Evolutionary conservation across 2,329 filamentous ascomycete species (phyloP).

Genomic region (Scedosporium minutisporum): DNA sequence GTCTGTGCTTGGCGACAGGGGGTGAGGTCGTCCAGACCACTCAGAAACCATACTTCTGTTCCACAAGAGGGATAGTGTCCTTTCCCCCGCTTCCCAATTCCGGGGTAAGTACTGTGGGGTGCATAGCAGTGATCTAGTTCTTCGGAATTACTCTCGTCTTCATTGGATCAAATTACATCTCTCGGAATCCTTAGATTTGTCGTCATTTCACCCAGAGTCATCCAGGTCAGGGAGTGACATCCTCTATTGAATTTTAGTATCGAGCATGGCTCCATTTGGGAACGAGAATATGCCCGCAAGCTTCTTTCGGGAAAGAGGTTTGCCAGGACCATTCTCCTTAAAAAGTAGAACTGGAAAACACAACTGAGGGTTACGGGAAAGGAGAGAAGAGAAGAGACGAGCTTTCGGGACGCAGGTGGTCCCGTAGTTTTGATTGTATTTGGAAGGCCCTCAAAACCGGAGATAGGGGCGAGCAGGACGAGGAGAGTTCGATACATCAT

Average conservation of each 20-base stretch:
- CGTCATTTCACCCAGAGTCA: not conserved
- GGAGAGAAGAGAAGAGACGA: no score
- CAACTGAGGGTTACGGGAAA: no score
- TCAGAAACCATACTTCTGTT: not conserved
- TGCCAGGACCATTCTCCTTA: no score
- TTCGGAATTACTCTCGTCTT: constrained; percentile 2
- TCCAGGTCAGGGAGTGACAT: not conserved
- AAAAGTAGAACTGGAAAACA: no score
- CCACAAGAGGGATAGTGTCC: not conserved
- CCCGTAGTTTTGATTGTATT: no score
- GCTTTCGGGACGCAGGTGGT: no score
- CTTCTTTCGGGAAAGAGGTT: no score
- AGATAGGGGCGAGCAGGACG: no score
- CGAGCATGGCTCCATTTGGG: not conserved
- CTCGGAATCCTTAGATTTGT: not conserved
- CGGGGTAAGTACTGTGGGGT: constrained; percentile 1
- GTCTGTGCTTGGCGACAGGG: not conserved
- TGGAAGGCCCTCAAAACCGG: no score
- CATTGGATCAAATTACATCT: not conserved
- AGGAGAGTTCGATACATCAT: no score
- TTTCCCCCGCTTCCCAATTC: not conserved
- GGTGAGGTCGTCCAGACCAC: not conserved
- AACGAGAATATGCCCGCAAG: no score
- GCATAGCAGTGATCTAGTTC: not conserved
- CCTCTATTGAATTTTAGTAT: not conserved